Conservation (phyloP, 257 asterid genomes). For the Jasminum sambac region DNA sequence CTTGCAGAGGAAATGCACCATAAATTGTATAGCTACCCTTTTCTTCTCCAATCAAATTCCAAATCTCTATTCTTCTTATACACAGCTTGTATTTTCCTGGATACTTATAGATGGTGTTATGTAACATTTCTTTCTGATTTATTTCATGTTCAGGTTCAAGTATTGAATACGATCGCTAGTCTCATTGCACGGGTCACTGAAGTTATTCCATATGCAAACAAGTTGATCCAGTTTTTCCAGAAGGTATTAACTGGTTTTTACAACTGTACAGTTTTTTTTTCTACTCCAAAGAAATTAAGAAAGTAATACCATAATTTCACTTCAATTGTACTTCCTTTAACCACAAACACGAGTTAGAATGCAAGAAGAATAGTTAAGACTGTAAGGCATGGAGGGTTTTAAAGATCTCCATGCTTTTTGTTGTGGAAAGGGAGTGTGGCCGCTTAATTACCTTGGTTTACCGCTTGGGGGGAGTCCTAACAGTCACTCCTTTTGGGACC, state of each 20-base stretch:
- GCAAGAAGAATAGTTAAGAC: conserved; percentile 5
- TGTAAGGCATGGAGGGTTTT: not conserved
- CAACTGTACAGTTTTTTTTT: conserved; percentile 2
- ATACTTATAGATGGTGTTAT: conserved; percentile 1
- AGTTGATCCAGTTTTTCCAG: conserved; percentile 78
- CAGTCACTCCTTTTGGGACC: too few species aligned
- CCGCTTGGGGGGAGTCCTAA: too few species aligned
- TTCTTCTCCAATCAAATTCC: conserved; percentile 17
- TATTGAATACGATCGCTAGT: conserved; percentile 76
- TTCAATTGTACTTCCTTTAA: not conserved
- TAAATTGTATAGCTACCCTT: conserved; percentile 8
- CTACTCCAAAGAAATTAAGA: not conserved
- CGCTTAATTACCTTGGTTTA: too few species aligned
- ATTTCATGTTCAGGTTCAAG: conserved; percentile 77
- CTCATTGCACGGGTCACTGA: conserved; percentile 76
- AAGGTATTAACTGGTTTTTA: conserved; percentile 49
- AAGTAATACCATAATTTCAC: not conserved
- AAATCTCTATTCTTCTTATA: not conserved
- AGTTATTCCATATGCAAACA: conserved; percentile 73
- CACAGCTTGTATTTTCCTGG: not conserved
- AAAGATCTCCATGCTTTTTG: not conserved
- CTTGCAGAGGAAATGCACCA: conserved; percentile 7
- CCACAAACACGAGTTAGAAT: not conserved
- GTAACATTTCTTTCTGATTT: conserved; percentile 16
- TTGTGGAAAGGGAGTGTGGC: too few species aligned